These are phyloP conservation scores for Areca catechu DNA, from an alignment of 176 grass and related monocot genomes.

Conservation along the genomic window DNA sequence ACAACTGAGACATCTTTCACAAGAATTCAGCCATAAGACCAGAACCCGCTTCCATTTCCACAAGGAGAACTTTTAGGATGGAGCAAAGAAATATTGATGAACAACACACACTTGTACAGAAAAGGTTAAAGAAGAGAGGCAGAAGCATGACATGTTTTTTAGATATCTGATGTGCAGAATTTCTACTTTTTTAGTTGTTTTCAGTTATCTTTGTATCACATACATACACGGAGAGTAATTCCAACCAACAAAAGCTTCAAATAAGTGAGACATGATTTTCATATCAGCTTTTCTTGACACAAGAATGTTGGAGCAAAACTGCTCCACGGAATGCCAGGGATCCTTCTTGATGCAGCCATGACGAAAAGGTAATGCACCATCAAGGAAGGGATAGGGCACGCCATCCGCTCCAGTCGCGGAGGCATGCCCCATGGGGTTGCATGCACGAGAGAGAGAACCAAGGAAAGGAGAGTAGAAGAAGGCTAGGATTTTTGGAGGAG, in stretches of 20 bases:
- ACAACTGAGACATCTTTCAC: slow-evolving; percentile 65
- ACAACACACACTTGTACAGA: slow-evolving; percentile 36
- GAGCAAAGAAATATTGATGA: slow-evolving; percentile 13
- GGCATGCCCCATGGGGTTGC: too few relatives aligned
- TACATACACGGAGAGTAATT: slow-evolving; percentile 26
- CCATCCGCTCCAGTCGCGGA: too few relatives aligned
- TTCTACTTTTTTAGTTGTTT: slow-evolving; percentile 14
- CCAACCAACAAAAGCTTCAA: too few relatives aligned
- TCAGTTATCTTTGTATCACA: slow-evolving; percentile 21
- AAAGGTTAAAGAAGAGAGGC: slow-evolving; percentile 19
- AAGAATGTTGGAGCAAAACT: too few relatives aligned
- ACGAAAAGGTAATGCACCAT: too few relatives aligned
- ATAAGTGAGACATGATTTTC: too few relatives aligned
- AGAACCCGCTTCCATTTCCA: slow-evolving; percentile 95
- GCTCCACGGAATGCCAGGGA: too few relatives aligned
- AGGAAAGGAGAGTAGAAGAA: too few relatives aligned
- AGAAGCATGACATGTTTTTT: slow-evolving; percentile 6
- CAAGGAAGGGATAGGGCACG: too few relatives aligned
- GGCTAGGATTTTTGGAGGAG: too few relatives aligned
- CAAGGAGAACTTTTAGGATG: slow-evolving; percentile 86
- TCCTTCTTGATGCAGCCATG: too few relatives aligned
- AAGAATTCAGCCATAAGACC: slow-evolving; percentile 86
- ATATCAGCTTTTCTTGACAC: slow-evolving; percentile 10
- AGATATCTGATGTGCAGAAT: slow-evolving; percentile 32
- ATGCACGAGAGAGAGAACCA: too few relatives aligned